Evolutionary conservation across 2,329 filamentous ascomycete genomes (phyloP), one percentile per base, ranked within the genome.

Genomic region (Botryosphaeria dothidea): DNA sequence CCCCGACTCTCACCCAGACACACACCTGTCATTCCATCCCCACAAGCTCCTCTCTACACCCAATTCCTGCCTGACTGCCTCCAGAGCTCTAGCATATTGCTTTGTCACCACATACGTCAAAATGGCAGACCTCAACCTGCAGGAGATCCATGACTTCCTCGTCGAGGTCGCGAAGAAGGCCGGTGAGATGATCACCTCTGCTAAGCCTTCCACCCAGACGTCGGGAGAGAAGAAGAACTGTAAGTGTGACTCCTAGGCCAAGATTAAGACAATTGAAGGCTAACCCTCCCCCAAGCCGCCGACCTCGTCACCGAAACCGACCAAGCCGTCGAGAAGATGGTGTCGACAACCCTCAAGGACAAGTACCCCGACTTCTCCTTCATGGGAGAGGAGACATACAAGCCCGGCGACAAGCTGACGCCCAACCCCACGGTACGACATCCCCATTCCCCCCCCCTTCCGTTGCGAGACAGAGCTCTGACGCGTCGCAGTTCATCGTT

Each of bases 381-480:
- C 36, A 87, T 92, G 75, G 90, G 90, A 73, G 90, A 92, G 74
- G 91, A 94, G 78, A 92, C 90, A 2, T 88, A 92, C 80, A 82
- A 87, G 68, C 85, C 89, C 1, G 90, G 90, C 70, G 79, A 79
- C 69, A 77, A 72, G n/a, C 81, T 94, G 52, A 89, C 87, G 0
- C 76, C 83, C 31, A 36, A 31, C 8, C 61, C 61, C 4, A 64
- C 48, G 7, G 52, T 56, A 56, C 19, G 9, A 7, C 25, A n/a
- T n/a, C 27, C 25, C 17, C 4, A 9, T 51, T 17, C 7, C 31
- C 21, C 8, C 13, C 21, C 45, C 13, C 13, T 17, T 3, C 19
- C 8, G 13, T 25, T 51, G 17, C 23, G 3, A n/a, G 34, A 52
- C 49, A 31, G 19, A 21, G 9, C 4, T 21, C 23, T 21, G 9